These are phyloP conservation scores for Aplosporella prunicola DNA, from an alignment of 2,329 filamentous ascomycete species.

Conservation along the genomic window DNA sequence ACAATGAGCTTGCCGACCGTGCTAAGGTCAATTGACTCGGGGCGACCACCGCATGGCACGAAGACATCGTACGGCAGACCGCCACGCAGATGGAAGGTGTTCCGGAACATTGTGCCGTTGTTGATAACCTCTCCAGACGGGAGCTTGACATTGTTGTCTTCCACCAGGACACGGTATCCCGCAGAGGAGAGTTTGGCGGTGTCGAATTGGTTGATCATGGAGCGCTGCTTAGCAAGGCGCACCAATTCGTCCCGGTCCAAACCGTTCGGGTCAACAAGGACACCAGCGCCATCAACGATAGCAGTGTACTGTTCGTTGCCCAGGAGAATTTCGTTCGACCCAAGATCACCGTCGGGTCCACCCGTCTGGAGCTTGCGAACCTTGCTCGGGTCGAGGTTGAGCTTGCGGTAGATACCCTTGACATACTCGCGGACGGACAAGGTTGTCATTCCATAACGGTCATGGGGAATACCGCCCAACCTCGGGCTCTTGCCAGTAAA, in stretches of 20 bases:
- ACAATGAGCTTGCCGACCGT: slow-evolving; percentile 81
- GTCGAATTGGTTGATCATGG: slow-evolving; percentile 87
- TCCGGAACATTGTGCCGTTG: slow-evolving; percentile 93
- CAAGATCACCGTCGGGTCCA: slow-evolving; percentile 90
- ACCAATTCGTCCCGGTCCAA: slow-evolving; percentile 75
- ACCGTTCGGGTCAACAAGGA: slow-evolving; percentile 86
- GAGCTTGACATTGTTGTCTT: slow-evolving; percentile 81
- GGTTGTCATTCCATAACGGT: slow-evolving; percentile 95
- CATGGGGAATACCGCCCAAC: slow-evolving; percentile 92
- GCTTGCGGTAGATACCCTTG: slow-evolving; percentile 92
- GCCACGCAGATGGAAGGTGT: slow-evolving; percentile 87
- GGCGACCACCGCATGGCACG: slow-evolving; percentile 91
- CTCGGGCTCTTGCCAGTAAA: slow-evolving; percentile 98
- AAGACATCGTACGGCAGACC: slow-evolving; percentile 67
- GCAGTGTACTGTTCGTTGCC: slow-evolving; percentile 92
- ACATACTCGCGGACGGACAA: slow-evolving; percentile 94
- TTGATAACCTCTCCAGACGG: slow-evolving; percentile 76
- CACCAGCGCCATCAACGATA: slow-evolving; percentile 93
- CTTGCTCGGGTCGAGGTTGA: slow-evolving; percentile 73
- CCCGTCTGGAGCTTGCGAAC: slow-evolving; percentile 96
- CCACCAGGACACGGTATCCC: slow-evolving; percentile 85
- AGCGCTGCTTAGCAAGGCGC: slow-evolving; percentile 73
- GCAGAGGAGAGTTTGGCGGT: slow-evolving; percentile 72
- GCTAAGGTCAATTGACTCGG: slow-evolving; percentile 90
- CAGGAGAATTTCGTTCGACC: slow-evolving; percentile 94